These are phyloP conservation scores for Pyrenochaeta sp. DNA, from an alignment of 2,329 filamentous ascomycete species.

Conservation along the genomic window DNA sequence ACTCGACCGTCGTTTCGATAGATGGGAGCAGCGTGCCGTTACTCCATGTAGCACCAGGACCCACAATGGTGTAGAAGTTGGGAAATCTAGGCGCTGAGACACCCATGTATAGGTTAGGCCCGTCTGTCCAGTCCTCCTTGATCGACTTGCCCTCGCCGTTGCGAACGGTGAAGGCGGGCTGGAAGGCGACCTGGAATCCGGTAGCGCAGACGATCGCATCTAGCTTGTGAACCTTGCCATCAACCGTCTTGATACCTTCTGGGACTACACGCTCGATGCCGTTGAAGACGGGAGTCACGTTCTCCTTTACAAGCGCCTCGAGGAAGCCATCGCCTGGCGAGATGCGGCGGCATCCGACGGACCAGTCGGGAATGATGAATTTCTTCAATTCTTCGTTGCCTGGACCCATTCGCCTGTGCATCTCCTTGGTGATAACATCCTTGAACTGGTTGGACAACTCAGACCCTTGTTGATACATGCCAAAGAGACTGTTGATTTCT, in stretches of 20 bases:
- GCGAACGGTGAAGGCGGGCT: slow-evolving; percentile 55
- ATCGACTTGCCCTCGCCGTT: slow-evolving; percentile 46
- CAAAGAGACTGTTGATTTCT: slow-evolving; percentile 61
- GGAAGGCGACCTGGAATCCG: slow-evolving; percentile 46
- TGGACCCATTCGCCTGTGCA: slow-evolving; percentile 49
- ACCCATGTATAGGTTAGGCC: slow-evolving; percentile 53
- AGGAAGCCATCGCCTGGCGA: slow-evolving; percentile 44
- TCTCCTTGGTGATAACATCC: slow-evolving; percentile 51
- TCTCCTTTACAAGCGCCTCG: slow-evolving; percentile 39
- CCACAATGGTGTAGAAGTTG: slow-evolving; percentile 55
- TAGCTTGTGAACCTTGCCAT: slow-evolving; percentile 41
- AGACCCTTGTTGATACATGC: slow-evolving; percentile 59
- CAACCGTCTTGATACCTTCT: slow-evolving; percentile 43
- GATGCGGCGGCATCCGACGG: slow-evolving; percentile 50
- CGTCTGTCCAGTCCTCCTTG: slow-evolving; percentile 49
- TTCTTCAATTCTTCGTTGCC: slow-evolving; percentile 53
- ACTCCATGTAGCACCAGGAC: slow-evolving; percentile 53
- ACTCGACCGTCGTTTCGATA: slow-evolving; percentile 53
- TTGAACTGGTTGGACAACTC: slow-evolving; percentile 54
- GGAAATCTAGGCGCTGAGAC: slow-evolving; percentile 53
- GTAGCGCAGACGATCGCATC: slow-evolving; percentile 44
- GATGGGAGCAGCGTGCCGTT: slow-evolving; percentile 55
- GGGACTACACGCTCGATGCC: slow-evolving; percentile 43
- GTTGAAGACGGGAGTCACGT: slow-evolving; percentile 35
- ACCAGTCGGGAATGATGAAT: slow-evolving; percentile 58